Evolutionary conservation across 371 early-diverging fungal species (phyloP).

Genomic region (Mortierella sp.): DNA sequence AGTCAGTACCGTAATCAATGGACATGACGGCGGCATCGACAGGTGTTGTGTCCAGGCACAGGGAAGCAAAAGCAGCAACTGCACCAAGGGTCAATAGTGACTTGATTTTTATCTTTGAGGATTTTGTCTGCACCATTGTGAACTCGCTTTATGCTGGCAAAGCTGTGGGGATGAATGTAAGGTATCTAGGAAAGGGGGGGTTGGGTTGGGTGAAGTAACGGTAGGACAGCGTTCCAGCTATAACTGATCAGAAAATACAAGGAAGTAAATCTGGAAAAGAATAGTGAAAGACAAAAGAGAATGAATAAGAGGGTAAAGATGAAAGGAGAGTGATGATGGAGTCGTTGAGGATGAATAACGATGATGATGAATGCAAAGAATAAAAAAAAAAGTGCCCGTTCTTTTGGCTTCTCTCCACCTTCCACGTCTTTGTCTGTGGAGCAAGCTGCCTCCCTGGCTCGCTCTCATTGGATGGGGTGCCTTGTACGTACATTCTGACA

Average conservation of each 20-base stretch:
- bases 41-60: constrained; percentile 39
- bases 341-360: background rate
- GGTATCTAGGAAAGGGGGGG: background rate
- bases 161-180: background rate
- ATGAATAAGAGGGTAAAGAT: background rate
- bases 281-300: background rate
- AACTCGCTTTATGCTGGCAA: background rate
- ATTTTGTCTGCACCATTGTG: constrained; percentile 21
- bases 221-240: no score
- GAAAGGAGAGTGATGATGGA: constrained; percentile 1
- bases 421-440: constrained; percentile 11
- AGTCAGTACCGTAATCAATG: constrained; percentile 96
- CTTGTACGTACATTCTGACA: constrained; percentile 2
- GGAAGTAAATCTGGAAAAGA: background rate
- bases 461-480: constrained; percentile 15
- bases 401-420: constrained; percentile 8
- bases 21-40: constrained; percentile 85
- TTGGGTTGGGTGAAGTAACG: no score
- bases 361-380: background rate
- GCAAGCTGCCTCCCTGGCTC: constrained; percentile 29
- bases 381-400: no score
- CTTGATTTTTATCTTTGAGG: constrained; percentile 36
- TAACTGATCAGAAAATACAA: constrained; percentile 4
- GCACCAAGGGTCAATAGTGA: constrained; percentile 50
- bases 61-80: constrained; percentile 50